Base-by-base conservation (phyloP, 441 rosid genomes). In the Syzygium malaccense region DNA sequence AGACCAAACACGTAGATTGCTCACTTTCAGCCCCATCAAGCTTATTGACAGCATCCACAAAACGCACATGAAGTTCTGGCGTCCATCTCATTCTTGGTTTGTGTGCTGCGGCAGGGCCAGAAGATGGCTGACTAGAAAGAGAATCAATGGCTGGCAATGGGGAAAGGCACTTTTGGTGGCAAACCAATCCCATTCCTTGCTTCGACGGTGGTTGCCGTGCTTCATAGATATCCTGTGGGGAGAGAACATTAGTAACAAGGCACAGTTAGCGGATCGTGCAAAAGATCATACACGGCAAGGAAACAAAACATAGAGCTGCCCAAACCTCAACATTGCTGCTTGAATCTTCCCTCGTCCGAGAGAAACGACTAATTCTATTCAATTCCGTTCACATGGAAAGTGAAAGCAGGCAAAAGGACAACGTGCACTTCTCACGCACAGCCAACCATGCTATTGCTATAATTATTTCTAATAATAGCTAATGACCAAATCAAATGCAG, bases 71-170 rank as follows among this genome's bases (percentile, higher is more conserved):
- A 88, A 96, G 98, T 91, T 96, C 98, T 87, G 98, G 98, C 12
- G 98, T 96, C 99, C 99, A 97, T 88, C 99, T 93, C 99, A 96
- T 97, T 89, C 99, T 95, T 66, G 96, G 94, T 90, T 95, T 97
- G 90, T 92, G 97, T 48, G 90, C 93, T 75, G 94, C 83, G 25
- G 94, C 89, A 54, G 94, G 86, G 32, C 88, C 93, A 53, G 95
- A 91, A 87, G 95, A 92, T 62, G 93, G 92, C 62, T 64, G 95
- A 87, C 93, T 89, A 83, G 93, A 90, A 93, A 91, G 92, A 86
- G 87, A 92, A 55, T 93, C 95, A 53, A 89, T 84, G 60, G 94
- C 90, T 55, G 92, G 88, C 86, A 88, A 88, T 55, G 86, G 87
- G 88, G 94, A 90, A 86, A n/a, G 88, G 85, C 85, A 83, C 86